Percentiles rank a stretch among this genome's conserved stretches.
Evolutionary conservation across 2,329 filamentous ascomycete genomes (phyloP).

Genomic region (Trichoderma breve): DNA sequence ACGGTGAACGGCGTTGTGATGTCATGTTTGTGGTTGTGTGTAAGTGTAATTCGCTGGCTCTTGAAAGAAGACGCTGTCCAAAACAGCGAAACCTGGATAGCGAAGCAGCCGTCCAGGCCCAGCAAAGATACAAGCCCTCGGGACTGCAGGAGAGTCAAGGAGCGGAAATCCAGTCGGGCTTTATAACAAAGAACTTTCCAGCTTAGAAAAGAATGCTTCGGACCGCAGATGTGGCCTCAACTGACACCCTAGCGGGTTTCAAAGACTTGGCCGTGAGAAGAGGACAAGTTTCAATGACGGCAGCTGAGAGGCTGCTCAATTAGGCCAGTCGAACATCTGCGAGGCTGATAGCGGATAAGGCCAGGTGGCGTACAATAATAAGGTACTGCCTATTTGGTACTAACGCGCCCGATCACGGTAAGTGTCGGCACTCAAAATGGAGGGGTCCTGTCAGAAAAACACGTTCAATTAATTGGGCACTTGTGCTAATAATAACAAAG

Average conservation of each 20-base stretch:
- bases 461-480: background rate
- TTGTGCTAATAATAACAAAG: background rate
- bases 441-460: background rate
- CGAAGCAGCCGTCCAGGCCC: conserved; percentile 4
- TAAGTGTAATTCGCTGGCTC: conserved; percentile 6
- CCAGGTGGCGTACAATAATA: background rate
- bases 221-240: conserved; percentile 40
- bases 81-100: conserved; percentile 20
- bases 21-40: conserved; percentile 36
- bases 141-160: background rate
- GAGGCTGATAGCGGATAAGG: conserved; percentile 23
- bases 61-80: conserved; percentile 11
- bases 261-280: conserved; percentile 26
- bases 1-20: conserved; percentile 34
- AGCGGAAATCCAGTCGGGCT: background rate
- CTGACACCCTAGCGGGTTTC: conserved; percentile 19
- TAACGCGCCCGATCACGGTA: conserved; percentile 19
- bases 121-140: background rate
- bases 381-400: conserved; percentile 4
- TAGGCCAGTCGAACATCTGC: conserved; percentile 1
- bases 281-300: conserved; percentile 37
- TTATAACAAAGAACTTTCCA: conserved; percentile 19
- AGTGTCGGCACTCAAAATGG: conserved; percentile 4
- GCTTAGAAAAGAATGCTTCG: conserved; percentile 19
- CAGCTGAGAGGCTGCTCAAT: conserved; percentile 7